Conservation (phyloP, 139 green algal genomes). For the Axilococcus clingmanii region DNA sequence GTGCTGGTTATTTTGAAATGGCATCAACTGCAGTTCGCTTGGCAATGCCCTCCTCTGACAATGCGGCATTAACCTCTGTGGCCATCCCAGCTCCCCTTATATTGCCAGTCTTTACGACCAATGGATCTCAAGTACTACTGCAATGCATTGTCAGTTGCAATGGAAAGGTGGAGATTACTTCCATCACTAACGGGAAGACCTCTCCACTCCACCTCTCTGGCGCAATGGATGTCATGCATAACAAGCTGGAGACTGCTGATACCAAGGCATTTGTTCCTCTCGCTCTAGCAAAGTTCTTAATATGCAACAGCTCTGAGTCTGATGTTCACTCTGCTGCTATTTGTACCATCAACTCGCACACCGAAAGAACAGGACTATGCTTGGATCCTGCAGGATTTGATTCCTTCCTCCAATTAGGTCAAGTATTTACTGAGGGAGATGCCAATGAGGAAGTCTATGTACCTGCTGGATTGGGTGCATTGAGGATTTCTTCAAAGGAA, state of each 20-base stretch:
- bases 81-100: slow-evolving; percentile 38
- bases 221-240: no score
- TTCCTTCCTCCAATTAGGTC: slow-evolving; percentile 39
- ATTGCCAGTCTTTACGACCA: background rate
- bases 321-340: slow-evolving; percentile 4
- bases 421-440: slow-evolving; percentile 26
- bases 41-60: slow-evolving; percentile 3
- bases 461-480: slow-evolving; percentile 30
- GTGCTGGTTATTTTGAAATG: slow-evolving; percentile 36
- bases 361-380: slow-evolving; percentile 19
- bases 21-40: slow-evolving; percentile 22
- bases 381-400: slow-evolving; percentile 33
- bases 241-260: no score
- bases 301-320: slow-evolving; percentile 3
- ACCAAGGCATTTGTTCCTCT: no score
- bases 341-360: background rate
- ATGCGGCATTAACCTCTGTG: slow-evolving; percentile 8
- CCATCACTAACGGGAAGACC: no score
- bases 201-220: no score
- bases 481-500: slow-evolving; percentile 2
- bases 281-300: background rate
- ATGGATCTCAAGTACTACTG: background rate
- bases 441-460: slow-evolving; percentile 33
- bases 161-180: slow-evolving; percentile 16
- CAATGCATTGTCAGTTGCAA: slow-evolving; percentile 3